Evolutionary conservation across 768 basidiomycete species (phyloP).

Genomic region (Rhodotorula diobovata): DNA sequence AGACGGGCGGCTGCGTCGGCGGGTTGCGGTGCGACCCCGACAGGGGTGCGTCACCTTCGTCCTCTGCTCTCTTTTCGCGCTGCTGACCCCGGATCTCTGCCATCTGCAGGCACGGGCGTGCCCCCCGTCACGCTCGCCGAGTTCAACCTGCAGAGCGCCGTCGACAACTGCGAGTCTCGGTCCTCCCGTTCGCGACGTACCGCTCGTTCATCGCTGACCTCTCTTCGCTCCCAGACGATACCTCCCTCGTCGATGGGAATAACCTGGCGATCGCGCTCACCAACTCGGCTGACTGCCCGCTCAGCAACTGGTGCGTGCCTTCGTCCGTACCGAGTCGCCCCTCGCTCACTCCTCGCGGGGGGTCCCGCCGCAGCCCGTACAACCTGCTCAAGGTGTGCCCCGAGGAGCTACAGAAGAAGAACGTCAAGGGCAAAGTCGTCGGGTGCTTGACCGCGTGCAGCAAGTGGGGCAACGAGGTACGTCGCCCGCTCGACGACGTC

Average conservation of each 20-base stretch:
- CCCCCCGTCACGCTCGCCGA: conserved; percentile 8
- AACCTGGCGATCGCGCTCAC: conserved; percentile 18
- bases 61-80: not conserved
- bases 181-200: too few species aligned
- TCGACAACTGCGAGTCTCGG: conserved; percentile 6
- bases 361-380: not conserved
- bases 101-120: not conserved
- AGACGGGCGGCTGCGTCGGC: not conserved
- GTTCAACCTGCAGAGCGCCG: conserved; percentile 9
- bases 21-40: not conserved
- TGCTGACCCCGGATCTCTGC: not conserved
- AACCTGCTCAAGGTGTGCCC: conserved; percentile 8
- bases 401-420: conserved; percentile 13
- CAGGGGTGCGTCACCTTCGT: not conserved
- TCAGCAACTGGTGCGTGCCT: conserved; percentile 11
- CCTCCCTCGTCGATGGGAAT: conserved; percentile 18
- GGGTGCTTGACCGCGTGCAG: conserved; percentile 28
- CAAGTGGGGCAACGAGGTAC: too few species aligned
- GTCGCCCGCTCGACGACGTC: too few species aligned
- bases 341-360: not conserved
- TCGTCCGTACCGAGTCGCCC: not conserved
- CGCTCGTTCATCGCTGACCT: not conserved
- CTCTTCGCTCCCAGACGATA: conserved; percentile 6
- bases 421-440: conserved; percentile 17
- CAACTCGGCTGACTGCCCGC: conserved; percentile 2